Conservation (phyloP, 345 rosid species). For the Dovyalis caffra region DNA sequence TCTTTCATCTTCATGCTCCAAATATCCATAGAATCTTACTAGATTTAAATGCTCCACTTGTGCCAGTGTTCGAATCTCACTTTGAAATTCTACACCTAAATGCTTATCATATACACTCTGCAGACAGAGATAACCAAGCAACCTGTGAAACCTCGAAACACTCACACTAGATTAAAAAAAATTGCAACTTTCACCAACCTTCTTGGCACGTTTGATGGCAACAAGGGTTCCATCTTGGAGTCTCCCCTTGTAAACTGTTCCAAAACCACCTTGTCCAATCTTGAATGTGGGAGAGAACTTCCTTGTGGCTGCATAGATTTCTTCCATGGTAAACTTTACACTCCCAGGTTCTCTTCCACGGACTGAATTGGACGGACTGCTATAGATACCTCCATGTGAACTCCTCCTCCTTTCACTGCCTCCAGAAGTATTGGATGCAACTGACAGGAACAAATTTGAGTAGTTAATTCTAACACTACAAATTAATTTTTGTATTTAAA, state of each 20-base stretch:
- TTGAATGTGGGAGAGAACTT: conserved; percentile 78
- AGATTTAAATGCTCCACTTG: conserved; percentile 80
- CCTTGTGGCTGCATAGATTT: conserved; percentile 63
- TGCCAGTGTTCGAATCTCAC: conserved; percentile 71
- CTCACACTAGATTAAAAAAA: background rate
- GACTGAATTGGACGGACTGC: conserved; percentile 29
- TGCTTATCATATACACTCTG: conserved; percentile 78
- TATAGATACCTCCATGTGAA: conserved; percentile 39
- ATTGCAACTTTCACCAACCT: conserved; percentile 38
- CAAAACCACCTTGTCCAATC: conserved; percentile 91
- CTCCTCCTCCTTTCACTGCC: conserved; percentile 42
- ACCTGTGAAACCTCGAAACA: background rate
- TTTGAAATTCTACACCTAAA: conserved; percentile 71
- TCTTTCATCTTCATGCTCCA: conserved; percentile 70
- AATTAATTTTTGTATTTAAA: background rate
- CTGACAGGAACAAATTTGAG: conserved; percentile 15
- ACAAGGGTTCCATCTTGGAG: conserved; percentile 71
- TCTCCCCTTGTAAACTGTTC: conserved; percentile 85
- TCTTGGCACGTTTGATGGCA: conserved; percentile 88
- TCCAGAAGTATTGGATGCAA: conserved; percentile 30
- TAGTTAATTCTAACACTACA: background rate
- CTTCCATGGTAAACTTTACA: conserved; percentile 53
- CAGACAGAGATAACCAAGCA: conserved; percentile 19
- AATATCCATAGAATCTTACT: conserved; percentile 71
- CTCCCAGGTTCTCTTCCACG: conserved; percentile 43